phyloP scores from a whole-genome alignment of 2,329 filamentous ascomycete species.

The Aspergillus sp. region DNA sequence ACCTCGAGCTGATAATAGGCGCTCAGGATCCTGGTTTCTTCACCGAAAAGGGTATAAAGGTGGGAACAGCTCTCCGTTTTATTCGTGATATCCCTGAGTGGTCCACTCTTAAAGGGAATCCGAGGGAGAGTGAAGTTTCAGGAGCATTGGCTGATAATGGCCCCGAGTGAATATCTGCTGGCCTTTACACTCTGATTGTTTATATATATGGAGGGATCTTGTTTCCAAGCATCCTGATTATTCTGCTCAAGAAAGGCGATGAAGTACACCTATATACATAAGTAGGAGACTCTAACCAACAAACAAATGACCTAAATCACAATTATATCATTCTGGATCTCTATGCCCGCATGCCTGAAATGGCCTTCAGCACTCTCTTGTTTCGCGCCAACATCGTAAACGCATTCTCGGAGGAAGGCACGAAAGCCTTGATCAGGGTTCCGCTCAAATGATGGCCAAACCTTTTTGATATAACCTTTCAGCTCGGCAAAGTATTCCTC shows the following conservation, averaged over 20 bases:
- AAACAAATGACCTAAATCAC: too few relatives aligned
- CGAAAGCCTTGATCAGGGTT: background rate
- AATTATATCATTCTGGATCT: background rate
- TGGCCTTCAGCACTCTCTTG: background rate
- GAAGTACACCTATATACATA: too few relatives aligned
- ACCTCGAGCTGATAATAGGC: slow-evolving; percentile 23
- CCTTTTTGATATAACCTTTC: background rate
- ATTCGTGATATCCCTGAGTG: slow-evolving; percentile 22
- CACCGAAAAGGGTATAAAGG: slow-evolving; percentile 16
- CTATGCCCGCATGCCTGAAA: slow-evolving; percentile 2
- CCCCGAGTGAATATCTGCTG: too few relatives aligned
- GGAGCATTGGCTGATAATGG: background rate
- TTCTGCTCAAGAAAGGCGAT: too few relatives aligned
- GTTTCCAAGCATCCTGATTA: too few relatives aligned
- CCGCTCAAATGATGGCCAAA: background rate
- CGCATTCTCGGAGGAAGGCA: background rate
- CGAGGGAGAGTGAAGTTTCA: background rate
- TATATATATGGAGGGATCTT: too few relatives aligned
- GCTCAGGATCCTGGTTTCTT: slow-evolving; percentile 12
- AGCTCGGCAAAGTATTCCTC: slow-evolving; percentile 5
- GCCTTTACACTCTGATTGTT: too few relatives aligned
- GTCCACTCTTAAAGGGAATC: background rate
- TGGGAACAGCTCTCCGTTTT: slow-evolving; percentile 22
- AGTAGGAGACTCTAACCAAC: too few relatives aligned
- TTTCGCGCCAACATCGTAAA: background rate